A percentile compares a stretch with the other conserved stretches of the same genome.
phyloP scores from a whole-genome alignment of 768 basidiomycete genomes.

The Kwoniella newhampshirensis region DNA sequence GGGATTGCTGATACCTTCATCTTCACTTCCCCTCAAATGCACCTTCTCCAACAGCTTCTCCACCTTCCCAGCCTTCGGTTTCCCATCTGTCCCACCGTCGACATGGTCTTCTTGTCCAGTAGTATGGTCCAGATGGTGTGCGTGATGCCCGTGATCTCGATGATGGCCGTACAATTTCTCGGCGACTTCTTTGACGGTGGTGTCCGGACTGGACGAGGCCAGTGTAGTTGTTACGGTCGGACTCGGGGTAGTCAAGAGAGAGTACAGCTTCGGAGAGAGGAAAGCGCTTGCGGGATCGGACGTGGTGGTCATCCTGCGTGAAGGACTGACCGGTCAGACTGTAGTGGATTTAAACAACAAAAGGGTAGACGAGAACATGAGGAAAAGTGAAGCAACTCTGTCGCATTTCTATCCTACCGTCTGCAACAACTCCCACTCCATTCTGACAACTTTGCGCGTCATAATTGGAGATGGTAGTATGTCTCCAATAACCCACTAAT shows the following conservation, averaged over 20 bases:
- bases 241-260: not conserved
- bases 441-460: too few relatives aligned
- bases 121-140: slow-evolving; percentile 9
- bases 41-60: slow-evolving; percentile 32
- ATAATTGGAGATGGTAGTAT: too few relatives aligned
- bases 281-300: not conserved
- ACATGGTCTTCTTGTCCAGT: slow-evolving; percentile 5
- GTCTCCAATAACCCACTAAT: not conserved
- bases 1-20: slow-evolving; percentile 20
- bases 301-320: too few relatives aligned
- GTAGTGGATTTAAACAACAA: too few relatives aligned
- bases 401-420: too few relatives aligned
- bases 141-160: slow-evolving; percentile 16
- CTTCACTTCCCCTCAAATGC: slow-evolving; percentile 16
- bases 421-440: too few relatives aligned
- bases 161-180: slow-evolving; percentile 20
- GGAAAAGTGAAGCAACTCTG: too few relatives aligned
- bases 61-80: slow-evolving; percentile 6
- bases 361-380: too few relatives aligned
- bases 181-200: slow-evolving; percentile 6
- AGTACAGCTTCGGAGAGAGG: not conserved
- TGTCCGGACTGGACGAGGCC: not conserved
- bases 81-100: slow-evolving; percentile 12
- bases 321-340: too few relatives aligned
- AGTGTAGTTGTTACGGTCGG: slow-evolving; percentile 10